These are phyloP conservation scores for Agaricus blazei DNA, from an alignment of 768 basidiomycete genomes.

Conservation along the genomic window DNA sequence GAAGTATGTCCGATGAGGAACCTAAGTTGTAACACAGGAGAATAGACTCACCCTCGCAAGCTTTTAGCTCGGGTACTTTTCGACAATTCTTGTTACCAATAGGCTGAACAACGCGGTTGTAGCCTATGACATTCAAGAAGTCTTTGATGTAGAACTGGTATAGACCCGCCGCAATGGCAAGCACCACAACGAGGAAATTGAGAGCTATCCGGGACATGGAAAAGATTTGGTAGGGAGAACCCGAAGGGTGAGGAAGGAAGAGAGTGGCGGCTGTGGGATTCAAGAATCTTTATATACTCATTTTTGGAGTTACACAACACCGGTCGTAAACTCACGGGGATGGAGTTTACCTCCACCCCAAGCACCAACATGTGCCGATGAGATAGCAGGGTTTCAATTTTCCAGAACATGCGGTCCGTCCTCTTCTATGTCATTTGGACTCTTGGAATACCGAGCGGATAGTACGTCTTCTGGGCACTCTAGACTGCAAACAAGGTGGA, in stretches of 20 bases:
- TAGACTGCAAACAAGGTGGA: not conserved
- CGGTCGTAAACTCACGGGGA: no score
- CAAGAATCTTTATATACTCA: no score
- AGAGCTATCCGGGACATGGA: constrained; percentile 15
- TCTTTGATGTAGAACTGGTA: constrained; percentile 48
- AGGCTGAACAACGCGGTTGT: constrained; percentile 37
- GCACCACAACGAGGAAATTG: constrained; percentile 26
- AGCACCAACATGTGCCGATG: not conserved
- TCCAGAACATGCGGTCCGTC: not conserved
- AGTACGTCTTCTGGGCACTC: not conserved
- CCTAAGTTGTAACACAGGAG: not conserved
- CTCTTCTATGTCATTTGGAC: not conserved
- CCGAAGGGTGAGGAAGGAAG: no score
- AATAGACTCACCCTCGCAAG: constrained; percentile 57
- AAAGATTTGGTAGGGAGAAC: no score
- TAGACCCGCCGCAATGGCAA: constrained; percentile 36
- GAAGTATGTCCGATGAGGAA: not conserved
- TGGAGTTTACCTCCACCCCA: no score
- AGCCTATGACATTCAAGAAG: constrained; percentile 34
- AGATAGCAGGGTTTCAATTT: not conserved
- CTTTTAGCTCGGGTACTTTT: constrained; percentile 47
- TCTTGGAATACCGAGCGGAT: not conserved
- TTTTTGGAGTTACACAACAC: no score
- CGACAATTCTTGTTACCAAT: constrained; percentile 47
- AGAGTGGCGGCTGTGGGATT: no score